Evolutionary conservation across 805 yeast genomes (phyloP).

Genomic region (Metschnikowia arizonensis): DNA sequence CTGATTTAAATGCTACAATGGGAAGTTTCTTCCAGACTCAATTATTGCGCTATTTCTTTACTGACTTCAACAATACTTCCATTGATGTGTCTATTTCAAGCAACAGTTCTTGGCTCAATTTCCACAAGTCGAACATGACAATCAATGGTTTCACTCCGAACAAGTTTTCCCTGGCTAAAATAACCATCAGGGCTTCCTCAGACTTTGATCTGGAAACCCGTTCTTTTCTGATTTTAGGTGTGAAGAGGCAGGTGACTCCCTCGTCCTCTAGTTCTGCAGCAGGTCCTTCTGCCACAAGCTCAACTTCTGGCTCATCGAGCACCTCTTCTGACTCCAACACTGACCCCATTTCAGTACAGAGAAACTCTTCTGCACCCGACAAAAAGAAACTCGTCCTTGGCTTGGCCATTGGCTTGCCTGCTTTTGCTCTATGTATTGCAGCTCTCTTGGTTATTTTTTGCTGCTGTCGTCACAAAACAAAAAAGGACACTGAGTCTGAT

Average conservation of each 20-base stretch:
- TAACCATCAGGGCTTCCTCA: conserved; percentile 30
- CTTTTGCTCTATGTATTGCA: conserved; percentile 47
- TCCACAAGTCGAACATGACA: conserved; percentile 55
- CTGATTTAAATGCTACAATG: conserved; percentile 64
- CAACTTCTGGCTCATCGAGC: conserved; percentile 24
- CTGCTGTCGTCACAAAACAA: conserved; percentile 44
- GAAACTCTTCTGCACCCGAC: conserved; percentile 19
- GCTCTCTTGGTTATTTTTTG: conserved; percentile 46
- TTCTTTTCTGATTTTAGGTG: conserved; percentile 53
- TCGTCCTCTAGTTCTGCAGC: conserved; percentile 25
- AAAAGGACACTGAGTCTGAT: conserved; percentile 13
- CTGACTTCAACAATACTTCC: conserved; percentile 48
- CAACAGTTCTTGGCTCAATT: conserved; percentile 59
- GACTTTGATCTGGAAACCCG: conserved; percentile 27
- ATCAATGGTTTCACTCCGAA: conserved; percentile 60
- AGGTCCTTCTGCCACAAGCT: conserved; percentile 24
- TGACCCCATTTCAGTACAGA: conserved; percentile 15
- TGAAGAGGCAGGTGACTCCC: conserved; percentile 21
- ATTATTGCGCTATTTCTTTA: conserved; percentile 52
- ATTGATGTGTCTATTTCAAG: conserved; percentile 42
- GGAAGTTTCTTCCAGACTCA: conserved; percentile 57
- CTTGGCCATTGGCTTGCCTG: conserved; percentile 82
- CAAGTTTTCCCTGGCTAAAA: conserved; percentile 22
- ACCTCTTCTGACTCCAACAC: conserved; percentile 27
- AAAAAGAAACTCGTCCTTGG: conserved; percentile 76